These are phyloP conservation scores for Fusarium poae DNA, from an alignment of 2,329 filamentous ascomycete species.

Conservation along the genomic window DNA sequence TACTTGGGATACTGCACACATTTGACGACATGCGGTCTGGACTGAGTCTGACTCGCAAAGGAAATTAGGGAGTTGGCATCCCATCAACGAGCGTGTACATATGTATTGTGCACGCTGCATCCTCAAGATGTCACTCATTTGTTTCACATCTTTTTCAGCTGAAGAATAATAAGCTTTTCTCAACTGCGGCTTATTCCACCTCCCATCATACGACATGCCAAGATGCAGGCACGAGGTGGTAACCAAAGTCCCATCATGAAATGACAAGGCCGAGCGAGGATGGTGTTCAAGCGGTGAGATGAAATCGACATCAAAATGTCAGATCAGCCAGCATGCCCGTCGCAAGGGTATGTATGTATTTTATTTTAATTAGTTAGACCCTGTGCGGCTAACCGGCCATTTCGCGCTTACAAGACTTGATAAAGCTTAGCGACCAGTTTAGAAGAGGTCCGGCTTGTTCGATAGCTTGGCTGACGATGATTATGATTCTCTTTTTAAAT, in stretches of 20 bases:
- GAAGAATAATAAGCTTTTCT: constrained; percentile 24
- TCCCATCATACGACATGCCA: constrained; percentile 18
- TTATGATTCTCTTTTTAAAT: constrained; percentile 4
- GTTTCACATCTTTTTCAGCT: constrained; percentile 17
- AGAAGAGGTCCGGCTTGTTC: constrained; percentile 12
- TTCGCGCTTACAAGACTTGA: constrained; percentile 27
- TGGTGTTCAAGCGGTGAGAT: constrained; percentile 43
- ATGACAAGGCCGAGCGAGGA: constrained; percentile 21
- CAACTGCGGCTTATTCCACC: constrained; percentile 14
- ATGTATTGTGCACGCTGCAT: constrained; percentile 5
- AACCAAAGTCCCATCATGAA: constrained; percentile 34
- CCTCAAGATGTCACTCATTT: not conserved
- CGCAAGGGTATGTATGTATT: constrained; percentile 29
- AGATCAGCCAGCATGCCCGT: constrained; percentile 32
- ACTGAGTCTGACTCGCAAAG: constrained; percentile 24
- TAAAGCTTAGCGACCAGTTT: constrained; percentile 25
- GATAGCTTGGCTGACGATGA: constrained; percentile 14
- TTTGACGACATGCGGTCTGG: constrained; percentile 1
- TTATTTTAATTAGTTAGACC: constrained; percentile 35
- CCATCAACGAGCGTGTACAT: not conserved
- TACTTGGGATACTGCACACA: not conserved
- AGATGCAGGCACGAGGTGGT: constrained; percentile 29
- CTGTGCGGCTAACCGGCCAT: constrained; percentile 38
- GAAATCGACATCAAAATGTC: constrained; percentile 34
- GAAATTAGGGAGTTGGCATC: constrained; percentile 2